These are phyloP conservation scores for Peniophora sp. DNA, from an alignment of 1,284 basidiomycete genomes.

Conservation along the genomic window DNA sequence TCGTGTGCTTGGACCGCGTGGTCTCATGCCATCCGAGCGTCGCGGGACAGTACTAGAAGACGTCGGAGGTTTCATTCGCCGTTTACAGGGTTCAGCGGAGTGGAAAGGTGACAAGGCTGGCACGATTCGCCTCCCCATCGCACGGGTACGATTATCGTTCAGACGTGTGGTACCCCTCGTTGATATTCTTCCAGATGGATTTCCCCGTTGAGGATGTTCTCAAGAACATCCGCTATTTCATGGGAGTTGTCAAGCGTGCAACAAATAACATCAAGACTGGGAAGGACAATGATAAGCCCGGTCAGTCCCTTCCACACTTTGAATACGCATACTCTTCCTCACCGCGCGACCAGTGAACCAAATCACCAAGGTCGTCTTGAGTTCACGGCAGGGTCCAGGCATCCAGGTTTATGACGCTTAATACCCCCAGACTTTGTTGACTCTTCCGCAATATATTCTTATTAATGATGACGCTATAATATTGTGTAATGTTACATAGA, in stretches of 20 bases:
- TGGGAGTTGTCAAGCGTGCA: slow-evolving; percentile 69
- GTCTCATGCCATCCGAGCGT: slow-evolving; percentile 92
- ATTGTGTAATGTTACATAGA: too few relatives aligned
- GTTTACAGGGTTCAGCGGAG: slow-evolving; percentile 78
- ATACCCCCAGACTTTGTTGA: background rate
- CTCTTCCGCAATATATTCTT: too few relatives aligned
- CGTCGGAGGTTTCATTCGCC: slow-evolving; percentile 71
- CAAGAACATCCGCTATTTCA: slow-evolving; percentile 74
- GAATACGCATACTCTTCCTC: background rate
- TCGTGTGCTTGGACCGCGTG: slow-evolving; percentile 86
- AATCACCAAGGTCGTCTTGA: slow-evolving; percentile 72
- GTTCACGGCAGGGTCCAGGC: slow-evolving; percentile 81
- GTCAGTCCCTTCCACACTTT: slow-evolving; percentile 19
- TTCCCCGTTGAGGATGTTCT: slow-evolving; percentile 73
- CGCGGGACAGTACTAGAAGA: slow-evolving; percentile 92
- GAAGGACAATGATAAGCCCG: slow-evolving; percentile 28
- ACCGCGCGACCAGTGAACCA: slow-evolving; percentile 43
- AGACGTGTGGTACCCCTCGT: background rate
- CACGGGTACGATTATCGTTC: slow-evolving; percentile 36
- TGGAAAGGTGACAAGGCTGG: slow-evolving; percentile 92
- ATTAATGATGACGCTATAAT: too few relatives aligned
- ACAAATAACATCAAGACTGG: slow-evolving; percentile 50
- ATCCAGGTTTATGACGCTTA: slow-evolving; percentile 60
- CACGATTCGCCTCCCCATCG: slow-evolving; percentile 76
- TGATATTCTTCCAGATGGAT: slow-evolving; percentile 39